Conservation (phyloP, 352 stramenopile genomes). For the Phytophthora litchii region DNA sequence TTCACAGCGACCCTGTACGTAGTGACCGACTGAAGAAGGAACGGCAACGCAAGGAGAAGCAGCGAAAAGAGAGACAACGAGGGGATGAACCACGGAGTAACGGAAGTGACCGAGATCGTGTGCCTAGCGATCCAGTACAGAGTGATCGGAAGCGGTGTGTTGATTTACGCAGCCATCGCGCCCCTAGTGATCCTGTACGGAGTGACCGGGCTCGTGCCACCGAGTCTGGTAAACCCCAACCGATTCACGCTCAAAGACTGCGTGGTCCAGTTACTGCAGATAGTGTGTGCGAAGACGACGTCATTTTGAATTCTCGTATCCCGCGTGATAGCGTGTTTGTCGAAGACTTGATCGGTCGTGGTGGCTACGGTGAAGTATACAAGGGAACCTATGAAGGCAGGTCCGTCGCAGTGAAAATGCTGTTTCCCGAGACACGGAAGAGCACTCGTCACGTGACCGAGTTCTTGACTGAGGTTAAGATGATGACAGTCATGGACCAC, state of each 20-base stretch:
- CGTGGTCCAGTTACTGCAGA: constrained; percentile 34
- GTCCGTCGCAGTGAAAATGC: constrained; percentile 54
- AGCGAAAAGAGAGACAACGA: constrained; percentile 21
- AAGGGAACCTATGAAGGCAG: constrained; percentile 39
- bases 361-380: constrained; percentile 67
- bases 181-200: constrained; percentile 21
- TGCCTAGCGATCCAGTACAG: constrained; percentile 9
- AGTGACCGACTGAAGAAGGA: constrained; percentile 26
- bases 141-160: constrained; percentile 18
- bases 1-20: constrained; percentile 23
- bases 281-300: constrained; percentile 53
- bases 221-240: constrained; percentile 4
- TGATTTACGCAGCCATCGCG: constrained; percentile 9
- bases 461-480: constrained; percentile 60
- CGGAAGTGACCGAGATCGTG: constrained; percentile 1
- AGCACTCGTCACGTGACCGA: constrained; percentile 44
- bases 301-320: constrained; percentile 47
- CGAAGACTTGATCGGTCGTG: constrained; percentile 47
- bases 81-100: constrained; percentile 13
- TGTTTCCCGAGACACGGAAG: constrained; percentile 50
- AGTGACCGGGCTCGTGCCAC: constrained; percentile 9
- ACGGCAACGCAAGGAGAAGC: constrained; percentile 11
- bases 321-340: constrained; percentile 47
- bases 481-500: constrained; percentile 55
- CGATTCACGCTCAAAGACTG: constrained; percentile 27